A percentile compares a stretch with the other conserved stretches of the same genome.
phyloP scores from a whole-genome alignment of 768 basidiomycete species.

The Boletus patriciae region DNA sequence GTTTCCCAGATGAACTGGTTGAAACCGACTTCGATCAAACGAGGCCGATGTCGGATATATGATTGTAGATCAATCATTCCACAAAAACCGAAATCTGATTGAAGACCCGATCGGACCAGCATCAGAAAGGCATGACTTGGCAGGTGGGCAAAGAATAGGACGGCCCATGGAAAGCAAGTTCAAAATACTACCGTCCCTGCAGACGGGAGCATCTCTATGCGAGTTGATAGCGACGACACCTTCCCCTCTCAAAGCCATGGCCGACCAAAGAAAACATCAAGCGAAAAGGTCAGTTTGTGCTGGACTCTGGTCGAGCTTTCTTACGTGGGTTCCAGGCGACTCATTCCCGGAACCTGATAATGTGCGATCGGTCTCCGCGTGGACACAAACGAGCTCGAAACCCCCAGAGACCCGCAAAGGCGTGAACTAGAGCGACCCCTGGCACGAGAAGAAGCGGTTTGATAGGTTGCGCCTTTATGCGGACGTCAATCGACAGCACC shows the following conservation, averaged over 20 bases:
- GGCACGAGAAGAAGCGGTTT: slow-evolving; percentile 44
- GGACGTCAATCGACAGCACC: slow-evolving; percentile 38
- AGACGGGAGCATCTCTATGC: slow-evolving; percentile 35
- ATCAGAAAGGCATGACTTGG: slow-evolving; percentile 25
- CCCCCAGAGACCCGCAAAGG: slow-evolving; percentile 45
- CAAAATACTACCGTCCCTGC: slow-evolving; percentile 29
- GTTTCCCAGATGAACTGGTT: too few relatives aligned
- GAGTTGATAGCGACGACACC: slow-evolving; percentile 24
- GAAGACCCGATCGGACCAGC: too few relatives aligned
- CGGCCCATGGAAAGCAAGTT: slow-evolving; percentile 29
- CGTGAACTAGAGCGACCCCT: slow-evolving; percentile 37
- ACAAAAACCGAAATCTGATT: too few relatives aligned
- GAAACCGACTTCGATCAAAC: too few relatives aligned
- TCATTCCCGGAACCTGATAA: slow-evolving; percentile 31
- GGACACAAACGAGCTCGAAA: slow-evolving; percentile 50
- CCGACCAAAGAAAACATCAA: slow-evolving; percentile 37
- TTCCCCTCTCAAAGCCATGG: slow-evolving; percentile 16
- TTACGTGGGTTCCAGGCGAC: slow-evolving; percentile 10
- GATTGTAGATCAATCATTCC: too few relatives aligned
- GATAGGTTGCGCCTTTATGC: slow-evolving; percentile 41
- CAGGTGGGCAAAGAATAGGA: slow-evolving; percentile 31
- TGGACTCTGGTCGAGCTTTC: neutral
- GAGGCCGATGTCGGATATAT: too few relatives aligned
- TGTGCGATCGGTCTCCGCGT: slow-evolving; percentile 28
- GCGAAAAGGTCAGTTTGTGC: slow-evolving; percentile 47